phyloP scores from a whole-genome alignment of 352 stramenopile genomes.

The Phytopythium kandeliae region DNA sequence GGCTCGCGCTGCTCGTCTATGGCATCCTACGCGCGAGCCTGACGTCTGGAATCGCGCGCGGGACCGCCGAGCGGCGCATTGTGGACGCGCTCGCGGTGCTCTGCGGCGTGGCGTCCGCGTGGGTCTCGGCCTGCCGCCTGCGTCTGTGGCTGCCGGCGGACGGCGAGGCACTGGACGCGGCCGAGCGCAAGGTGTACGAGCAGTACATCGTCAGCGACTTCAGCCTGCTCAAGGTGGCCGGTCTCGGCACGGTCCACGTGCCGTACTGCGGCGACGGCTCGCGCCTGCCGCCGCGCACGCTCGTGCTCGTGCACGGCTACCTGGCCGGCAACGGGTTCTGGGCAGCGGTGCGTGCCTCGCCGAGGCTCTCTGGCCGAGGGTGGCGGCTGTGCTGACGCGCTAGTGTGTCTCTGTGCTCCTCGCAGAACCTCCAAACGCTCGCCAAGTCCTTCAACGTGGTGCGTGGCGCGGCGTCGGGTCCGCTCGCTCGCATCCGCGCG shows the following conservation, averaged over 20 bases:
- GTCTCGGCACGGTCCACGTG: conserved; percentile 69
- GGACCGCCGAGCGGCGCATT: conserved; percentile 24
- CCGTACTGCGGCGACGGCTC: conserved; percentile 62
- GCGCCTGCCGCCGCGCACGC: conserved; percentile 39
- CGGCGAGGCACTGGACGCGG: conserved; percentile 30
- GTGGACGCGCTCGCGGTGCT: conserved; percentile 30
- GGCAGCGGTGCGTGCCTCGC: conserved; percentile 35
- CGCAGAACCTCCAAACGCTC: conserved; percentile 65
- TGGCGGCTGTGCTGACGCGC: not conserved
- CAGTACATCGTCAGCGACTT: conserved; percentile 60
- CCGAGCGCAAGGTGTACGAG: conserved; percentile 68
- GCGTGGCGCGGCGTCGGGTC: conserved; percentile 4
- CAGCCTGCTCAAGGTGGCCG: conserved; percentile 42
- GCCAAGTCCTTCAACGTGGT: conserved; percentile 81
- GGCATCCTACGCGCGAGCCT: conserved; percentile 34
- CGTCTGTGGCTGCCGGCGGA: conserved; percentile 57
- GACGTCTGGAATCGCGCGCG: conserved; percentile 25
- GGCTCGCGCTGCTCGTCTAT: conserved; percentile 38
- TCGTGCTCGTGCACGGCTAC: conserved; percentile 80
- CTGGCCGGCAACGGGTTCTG: conserved; percentile 72
- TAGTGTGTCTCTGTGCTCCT: not conserved
- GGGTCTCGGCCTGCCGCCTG: conserved; percentile 42
- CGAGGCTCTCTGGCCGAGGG: not conserved
- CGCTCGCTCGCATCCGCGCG: not conserved
- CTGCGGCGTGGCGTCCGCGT: conserved; percentile 41